These are phyloP conservation scores for Ensete ventricosum DNA, from an alignment of 176 grass and related monocot species.

Conservation along the genomic window DNA sequence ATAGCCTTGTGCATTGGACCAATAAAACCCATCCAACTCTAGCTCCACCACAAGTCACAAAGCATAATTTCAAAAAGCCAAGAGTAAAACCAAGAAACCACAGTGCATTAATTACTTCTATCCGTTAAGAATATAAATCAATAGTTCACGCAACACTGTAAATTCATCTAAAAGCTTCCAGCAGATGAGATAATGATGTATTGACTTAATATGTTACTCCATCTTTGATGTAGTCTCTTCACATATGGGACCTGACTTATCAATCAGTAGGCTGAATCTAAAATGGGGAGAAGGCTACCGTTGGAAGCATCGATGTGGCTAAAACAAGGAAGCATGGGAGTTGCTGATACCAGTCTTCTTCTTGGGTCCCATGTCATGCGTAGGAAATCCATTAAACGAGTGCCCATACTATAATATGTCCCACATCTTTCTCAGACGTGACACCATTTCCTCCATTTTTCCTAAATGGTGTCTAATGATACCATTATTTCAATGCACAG, in stretches of 20 bases:
- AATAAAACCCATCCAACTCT: too few relatives aligned
- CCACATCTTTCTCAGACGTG: background rate
- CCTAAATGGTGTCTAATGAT: background rate
- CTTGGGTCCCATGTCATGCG: background rate
- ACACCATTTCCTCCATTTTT: background rate
- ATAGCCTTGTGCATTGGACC: too few relatives aligned
- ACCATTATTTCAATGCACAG: background rate
- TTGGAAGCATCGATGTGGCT: background rate
- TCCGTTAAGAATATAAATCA: too few relatives aligned
- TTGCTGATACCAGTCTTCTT: background rate
- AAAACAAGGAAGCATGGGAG: constrained; percentile 3
- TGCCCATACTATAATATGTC: background rate
- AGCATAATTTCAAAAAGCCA: too few relatives aligned
- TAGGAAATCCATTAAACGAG: constrained; percentile 1
- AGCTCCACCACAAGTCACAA: too few relatives aligned
- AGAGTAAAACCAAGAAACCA: too few relatives aligned
- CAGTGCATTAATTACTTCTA: too few relatives aligned
- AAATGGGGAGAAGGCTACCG: background rate
- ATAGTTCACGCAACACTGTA: too few relatives aligned
- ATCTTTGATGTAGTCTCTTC: background rate
- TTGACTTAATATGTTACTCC: too few relatives aligned
- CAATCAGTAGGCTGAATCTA: background rate
- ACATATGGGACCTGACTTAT: too few relatives aligned
- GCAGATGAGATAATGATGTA: too few relatives aligned
- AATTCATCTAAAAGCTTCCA: too few relatives aligned